Conservation (phyloP, 208 protist genomes). For the Jaenimonas drosophilae region DNA sequence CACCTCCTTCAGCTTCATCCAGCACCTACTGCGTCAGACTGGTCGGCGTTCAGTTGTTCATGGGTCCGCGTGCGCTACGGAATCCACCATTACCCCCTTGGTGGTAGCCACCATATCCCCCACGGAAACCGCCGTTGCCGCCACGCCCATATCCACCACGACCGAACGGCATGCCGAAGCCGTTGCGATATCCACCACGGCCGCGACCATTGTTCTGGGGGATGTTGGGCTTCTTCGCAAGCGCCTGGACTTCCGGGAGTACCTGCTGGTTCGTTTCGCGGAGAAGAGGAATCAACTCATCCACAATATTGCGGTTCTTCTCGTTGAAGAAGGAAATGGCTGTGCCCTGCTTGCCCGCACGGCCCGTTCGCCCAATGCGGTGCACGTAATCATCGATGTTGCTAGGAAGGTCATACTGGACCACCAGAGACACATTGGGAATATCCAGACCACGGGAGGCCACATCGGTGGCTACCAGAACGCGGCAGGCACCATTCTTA, state of each 20-base stretch:
- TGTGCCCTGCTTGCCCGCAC: constrained; percentile 94
- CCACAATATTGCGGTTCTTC: constrained; percentile 88
- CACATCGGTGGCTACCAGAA: constrained; percentile 98
- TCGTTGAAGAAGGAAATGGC: constrained; percentile 96
- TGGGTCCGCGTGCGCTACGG: no score
- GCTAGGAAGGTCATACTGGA: constrained; percentile 97
- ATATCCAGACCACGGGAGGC: constrained; percentile 97
- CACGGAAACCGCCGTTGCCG: constrained; percentile 12
- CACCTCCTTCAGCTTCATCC: no score
- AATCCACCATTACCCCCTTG: no score
- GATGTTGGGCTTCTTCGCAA: constrained; percentile 72
- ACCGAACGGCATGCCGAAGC: constrained; percentile 13
- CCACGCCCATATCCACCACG: constrained; percentile 16
- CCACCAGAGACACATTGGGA: constrained; percentile 94
- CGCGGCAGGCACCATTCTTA: constrained; percentile 65
- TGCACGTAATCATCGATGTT: constrained; percentile 99
- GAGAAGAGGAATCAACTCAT: constrained; percentile 80
- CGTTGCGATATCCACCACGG: constrained; percentile 20
- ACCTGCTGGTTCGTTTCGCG: constrained; percentile 78
- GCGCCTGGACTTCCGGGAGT: constrained; percentile 54
- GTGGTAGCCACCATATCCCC: no score
- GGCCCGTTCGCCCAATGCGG: constrained; percentile 99
- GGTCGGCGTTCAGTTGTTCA: no score
- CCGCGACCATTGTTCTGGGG: constrained; percentile 25
- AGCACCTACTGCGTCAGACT: no score